Evolutionary conservation across 345 rosid species (phyloP).

Genomic region (Pelargonium nanum): DNA sequence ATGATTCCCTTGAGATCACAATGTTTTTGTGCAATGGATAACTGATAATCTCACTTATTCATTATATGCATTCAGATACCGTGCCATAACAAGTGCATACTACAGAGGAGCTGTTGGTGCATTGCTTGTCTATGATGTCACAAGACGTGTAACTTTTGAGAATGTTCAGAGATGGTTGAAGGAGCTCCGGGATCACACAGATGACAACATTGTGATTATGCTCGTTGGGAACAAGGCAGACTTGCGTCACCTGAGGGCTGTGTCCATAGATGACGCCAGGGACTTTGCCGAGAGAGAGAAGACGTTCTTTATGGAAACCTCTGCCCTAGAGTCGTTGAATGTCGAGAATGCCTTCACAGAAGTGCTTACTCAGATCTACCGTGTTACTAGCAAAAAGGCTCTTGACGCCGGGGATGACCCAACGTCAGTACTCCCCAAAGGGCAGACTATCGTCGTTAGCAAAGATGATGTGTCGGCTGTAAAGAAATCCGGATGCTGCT

Average conservation of each 20-base stretch:
- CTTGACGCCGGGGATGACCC: constrained; percentile 36
- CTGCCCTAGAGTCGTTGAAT: constrained; percentile 42
- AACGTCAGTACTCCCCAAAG: constrained; percentile 28
- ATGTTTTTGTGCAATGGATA: too few species aligned
- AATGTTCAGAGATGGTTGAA: constrained; percentile 54
- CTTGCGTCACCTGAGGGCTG: constrained; percentile 47
- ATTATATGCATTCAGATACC: constrained; percentile 22
- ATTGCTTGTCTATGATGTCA: constrained; percentile 48
- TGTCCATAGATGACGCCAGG: constrained; percentile 40
- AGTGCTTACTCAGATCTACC: constrained; percentile 47
- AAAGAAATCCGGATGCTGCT: constrained; percentile 29
- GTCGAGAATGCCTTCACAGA: constrained; percentile 48
- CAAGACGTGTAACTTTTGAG: constrained; percentile 50
- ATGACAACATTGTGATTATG: constrained; percentile 54
- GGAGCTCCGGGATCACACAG: constrained; percentile 49
- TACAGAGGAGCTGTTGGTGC: constrained; percentile 63
- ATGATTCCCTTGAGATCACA: too few species aligned
- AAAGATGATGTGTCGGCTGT: constrained; percentile 32
- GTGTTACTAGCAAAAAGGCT: constrained; percentile 42
- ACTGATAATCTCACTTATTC: background rate
- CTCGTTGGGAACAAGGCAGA: constrained; percentile 63
- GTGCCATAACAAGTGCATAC: constrained; percentile 62
- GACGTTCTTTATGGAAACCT: constrained; percentile 50
- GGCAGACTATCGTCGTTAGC: constrained; percentile 23
- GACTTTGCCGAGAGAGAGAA: constrained; percentile 46